These are phyloP conservation scores for Sarcodon aspratus DNA, from an alignment of 768 basidiomycete species.

Conservation along the genomic window DNA sequence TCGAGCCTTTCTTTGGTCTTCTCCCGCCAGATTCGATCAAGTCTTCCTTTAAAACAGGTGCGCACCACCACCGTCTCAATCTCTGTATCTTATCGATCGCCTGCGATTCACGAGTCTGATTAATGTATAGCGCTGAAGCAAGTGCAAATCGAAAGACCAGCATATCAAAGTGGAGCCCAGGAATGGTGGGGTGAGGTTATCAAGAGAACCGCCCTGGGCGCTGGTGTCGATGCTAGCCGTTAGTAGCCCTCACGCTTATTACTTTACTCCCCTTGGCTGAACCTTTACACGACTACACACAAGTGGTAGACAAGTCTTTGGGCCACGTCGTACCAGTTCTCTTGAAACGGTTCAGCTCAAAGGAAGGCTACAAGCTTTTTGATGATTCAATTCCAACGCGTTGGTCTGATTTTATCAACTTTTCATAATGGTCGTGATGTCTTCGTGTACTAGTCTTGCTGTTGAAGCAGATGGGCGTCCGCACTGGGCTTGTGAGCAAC, in stretches of 20 bases:
- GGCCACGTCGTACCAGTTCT: constrained; percentile 46
- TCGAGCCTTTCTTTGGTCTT: constrained; percentile 54
- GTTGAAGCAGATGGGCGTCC: constrained; percentile 33
- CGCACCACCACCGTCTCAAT: constrained; percentile 2
- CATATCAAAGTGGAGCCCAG: constrained; percentile 40
- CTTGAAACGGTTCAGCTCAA: constrained; percentile 59
- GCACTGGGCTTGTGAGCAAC: constrained; percentile 59
- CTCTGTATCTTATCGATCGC: not conserved
- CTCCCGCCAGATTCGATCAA: constrained; percentile 42
- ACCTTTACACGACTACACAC: not conserved
- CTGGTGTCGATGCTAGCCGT: constrained; percentile 56
- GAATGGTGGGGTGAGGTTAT: constrained; percentile 79
- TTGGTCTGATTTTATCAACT: constrained; percentile 17
- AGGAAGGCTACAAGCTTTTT: constrained; percentile 55
- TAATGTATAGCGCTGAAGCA: constrained; percentile 28
- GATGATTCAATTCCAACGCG: constrained; percentile 37
- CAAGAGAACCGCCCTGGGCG: constrained; percentile 58
- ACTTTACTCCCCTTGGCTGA: not conserved
- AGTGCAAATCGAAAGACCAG: constrained; percentile 47
- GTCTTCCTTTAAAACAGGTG: constrained; percentile 51
- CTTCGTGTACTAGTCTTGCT: not conserved
- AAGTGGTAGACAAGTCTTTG: constrained; percentile 46
- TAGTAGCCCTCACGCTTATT: constrained; percentile 5
- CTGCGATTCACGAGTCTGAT: not conserved
- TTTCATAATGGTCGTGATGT: not conserved